Evolutionary conservation across 768 basidiomycete species (phyloP).

Genomic region (Collybia mongolica): DNA sequence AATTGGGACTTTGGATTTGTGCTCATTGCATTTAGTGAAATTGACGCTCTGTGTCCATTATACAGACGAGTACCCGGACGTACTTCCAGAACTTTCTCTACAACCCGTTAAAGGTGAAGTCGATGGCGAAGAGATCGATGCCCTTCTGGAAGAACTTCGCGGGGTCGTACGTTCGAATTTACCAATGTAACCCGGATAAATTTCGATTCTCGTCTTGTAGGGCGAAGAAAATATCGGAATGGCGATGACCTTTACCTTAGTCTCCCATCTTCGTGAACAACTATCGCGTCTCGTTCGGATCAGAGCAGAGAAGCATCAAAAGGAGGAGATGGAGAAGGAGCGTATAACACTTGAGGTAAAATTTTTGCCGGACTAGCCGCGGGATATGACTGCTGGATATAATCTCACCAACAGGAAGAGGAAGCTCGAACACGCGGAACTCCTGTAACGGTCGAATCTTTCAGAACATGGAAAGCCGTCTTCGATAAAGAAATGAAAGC

Average conservation of each 20-base stretch:
- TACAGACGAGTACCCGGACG: constrained; percentile 81
- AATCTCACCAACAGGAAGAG: constrained; percentile 58
- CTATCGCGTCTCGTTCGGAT: constrained; percentile 61
- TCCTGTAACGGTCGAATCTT: constrained; percentile 82
- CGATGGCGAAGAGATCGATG: constrained; percentile 52
- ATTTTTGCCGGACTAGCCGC: neutral
- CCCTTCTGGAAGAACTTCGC: constrained; percentile 56
- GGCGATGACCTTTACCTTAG: constrained; percentile 97
- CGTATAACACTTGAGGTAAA: constrained; percentile 73
- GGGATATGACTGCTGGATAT: constrained; percentile 1
- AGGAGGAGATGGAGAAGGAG: constrained; percentile 73
- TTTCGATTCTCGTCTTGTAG: constrained; percentile 28
- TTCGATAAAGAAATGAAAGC: constrained; percentile 70
- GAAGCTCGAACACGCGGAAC: constrained; percentile 88
- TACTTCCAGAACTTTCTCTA: constrained; percentile 70
- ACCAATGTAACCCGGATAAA: too few species aligned
- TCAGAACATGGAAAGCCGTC: constrained; percentile 76
- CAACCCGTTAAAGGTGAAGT: constrained; percentile 60
- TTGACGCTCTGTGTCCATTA: constrained; percentile 75
- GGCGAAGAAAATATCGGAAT: constrained; percentile 88
- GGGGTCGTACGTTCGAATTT: constrained; percentile 44
- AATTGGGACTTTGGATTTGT: constrained; percentile 8
- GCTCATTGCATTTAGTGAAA: constrained; percentile 52
- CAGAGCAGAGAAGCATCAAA: constrained; percentile 53
- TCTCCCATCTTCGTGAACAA: constrained; percentile 80